Percentiles rank a stretch among this genome's conserved stretches.
Evolutionary conservation across 225 moss, liverwort and hornwort species (phyloP).

Genomic region (Climacium dendroides): DNA sequence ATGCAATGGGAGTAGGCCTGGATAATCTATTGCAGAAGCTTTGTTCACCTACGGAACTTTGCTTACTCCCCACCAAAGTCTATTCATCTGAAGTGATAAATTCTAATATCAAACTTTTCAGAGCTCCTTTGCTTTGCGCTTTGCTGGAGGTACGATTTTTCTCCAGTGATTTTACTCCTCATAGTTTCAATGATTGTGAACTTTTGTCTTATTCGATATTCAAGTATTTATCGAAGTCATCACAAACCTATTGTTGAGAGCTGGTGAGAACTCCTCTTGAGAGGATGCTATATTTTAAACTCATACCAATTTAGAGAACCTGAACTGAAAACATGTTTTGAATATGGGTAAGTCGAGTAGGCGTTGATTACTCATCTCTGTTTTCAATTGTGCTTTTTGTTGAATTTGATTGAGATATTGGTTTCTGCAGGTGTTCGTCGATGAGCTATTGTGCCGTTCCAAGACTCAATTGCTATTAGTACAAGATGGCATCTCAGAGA

Average conservation of each 20-base stretch:
- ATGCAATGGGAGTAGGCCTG: conserved; percentile 30
- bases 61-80: conserved; percentile 3
- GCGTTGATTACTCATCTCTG: not conserved
- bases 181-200: not conserved
- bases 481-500: conserved; percentile 23
- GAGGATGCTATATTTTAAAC: not conserved
- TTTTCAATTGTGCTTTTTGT: not conserved
- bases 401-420: not conserved
- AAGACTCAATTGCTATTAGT: conserved; percentile 43
- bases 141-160: conserved; percentile 31
- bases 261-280: not conserved
- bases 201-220: not conserved
- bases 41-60: conserved; percentile 55
- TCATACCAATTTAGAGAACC: not conserved
- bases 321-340: not conserved
- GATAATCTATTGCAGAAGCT: conserved; percentile 55
- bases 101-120: not conserved
- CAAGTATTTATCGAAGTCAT: not conserved
- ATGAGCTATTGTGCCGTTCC: conserved; percentile 52
- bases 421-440: conserved; percentile 59
- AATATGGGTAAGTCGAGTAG: not conserved
- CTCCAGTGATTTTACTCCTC: not conserved
- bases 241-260: not conserved
- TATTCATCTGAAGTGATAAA: not conserved
- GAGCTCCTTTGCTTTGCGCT: conserved; percentile 28